Base-by-base conservation (phyloP, 2,329 filamentous ascomycete genomes). In the Byssoonygena ceratinophila region DNA sequence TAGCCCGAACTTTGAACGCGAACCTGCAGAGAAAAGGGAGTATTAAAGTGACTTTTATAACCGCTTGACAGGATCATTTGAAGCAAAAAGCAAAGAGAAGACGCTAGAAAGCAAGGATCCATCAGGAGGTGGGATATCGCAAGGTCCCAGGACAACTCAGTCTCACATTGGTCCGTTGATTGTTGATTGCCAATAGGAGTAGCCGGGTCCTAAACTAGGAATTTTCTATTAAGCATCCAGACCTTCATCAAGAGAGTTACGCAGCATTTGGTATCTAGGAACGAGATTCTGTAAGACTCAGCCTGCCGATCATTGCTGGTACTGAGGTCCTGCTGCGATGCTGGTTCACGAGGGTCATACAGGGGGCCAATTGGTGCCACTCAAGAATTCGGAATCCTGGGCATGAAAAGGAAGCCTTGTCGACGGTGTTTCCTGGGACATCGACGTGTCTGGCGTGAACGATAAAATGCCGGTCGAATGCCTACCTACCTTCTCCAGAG, bases 401-500 rank as follows among this genome's bases (percentile, higher is more conserved):
- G 25, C 27, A 34, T 43, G n/a, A 22, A 51, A 51, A 32, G 37
- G 12, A 36, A 23, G 47, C 31, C 14, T 27, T n/a, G 16, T n/a
- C n/a, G 27, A 16, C 16, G 25, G 27, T 36, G 39, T 8, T 18
- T 25, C 12, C 9, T 40, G 29, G 40, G 31, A 31, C 32, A 23
- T 41, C 39, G 49, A 39, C 22, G 49, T 20, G 41, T 52, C 41
- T 16, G 49, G 14, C 4, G 40, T 1, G 34, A 52, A 46, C n/a
- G 29, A 12, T 16, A 29, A 11, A 18, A 8, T 25, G 18, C 20
- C 27, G 31, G 18, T 32, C n/a, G 40, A 34, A 12, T 51, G 25
- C 14, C 41, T 52, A 14, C 53, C 46, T 4, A 41, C 20, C 47
- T 55, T 57, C n/a, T 37, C 43, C 36, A 57, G 43, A 9, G 50